Evolutionary conservation across 169 alveolate genomes (phyloP), one percentile per base, ranked within the genome.

Genomic region (Plasmodium malariae): DNA sequence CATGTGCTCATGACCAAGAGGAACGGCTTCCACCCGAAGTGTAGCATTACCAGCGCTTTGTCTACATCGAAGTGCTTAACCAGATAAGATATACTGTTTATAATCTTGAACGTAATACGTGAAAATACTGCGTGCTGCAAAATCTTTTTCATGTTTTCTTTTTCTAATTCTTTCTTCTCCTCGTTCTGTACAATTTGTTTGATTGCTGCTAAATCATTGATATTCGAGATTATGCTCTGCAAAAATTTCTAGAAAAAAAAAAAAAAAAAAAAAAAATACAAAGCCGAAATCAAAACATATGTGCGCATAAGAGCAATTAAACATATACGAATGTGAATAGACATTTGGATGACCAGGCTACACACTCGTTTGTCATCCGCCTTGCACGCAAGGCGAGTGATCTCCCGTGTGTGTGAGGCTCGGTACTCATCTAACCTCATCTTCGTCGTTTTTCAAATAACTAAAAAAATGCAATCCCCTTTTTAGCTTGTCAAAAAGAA

Each of bases 361-460:
- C n/a, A n/a, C n/a, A n/a, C n/a, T n/a, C n/a, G n/a, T n/a, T n/a
- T n/a, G n/a, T n/a, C n/a, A n/a, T n/a, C n/a, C n/a, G n/a, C n/a
- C n/a, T n/a, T n/a, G n/a, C n/a, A n/a, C n/a, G n/a, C n/a, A n/a
- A n/a, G n/a, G n/a, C n/a, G n/a, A n/a, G n/a, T n/a, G n/a, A n/a
- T n/a, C n/a, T n/a, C n/a, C n/a, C n/a, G n/a, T n/a, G n/a, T n/a
- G n/a, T n/a, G n/a, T n/a, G n/a, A n/a, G n/a, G n/a, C n/a, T n/a
- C n/a, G n/a, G n/a, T n/a, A n/a, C n/a, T n/a, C n/a, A n/a, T 62
- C 49, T 76, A 49, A 78, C 90, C 74, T 80, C 83, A 80, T 80
- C 59, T 26, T 80, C 19, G 21, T 17, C 9, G 24, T n/a, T 49
- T 24, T 43, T 55, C 43, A 45, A 51, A 43, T 24, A 80, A 36